Evolutionary conservation across 306 rosid genomes (phyloP), one percentile per base, ranked within the genome.

Genomic region (Abrus pulchellus): DNA sequence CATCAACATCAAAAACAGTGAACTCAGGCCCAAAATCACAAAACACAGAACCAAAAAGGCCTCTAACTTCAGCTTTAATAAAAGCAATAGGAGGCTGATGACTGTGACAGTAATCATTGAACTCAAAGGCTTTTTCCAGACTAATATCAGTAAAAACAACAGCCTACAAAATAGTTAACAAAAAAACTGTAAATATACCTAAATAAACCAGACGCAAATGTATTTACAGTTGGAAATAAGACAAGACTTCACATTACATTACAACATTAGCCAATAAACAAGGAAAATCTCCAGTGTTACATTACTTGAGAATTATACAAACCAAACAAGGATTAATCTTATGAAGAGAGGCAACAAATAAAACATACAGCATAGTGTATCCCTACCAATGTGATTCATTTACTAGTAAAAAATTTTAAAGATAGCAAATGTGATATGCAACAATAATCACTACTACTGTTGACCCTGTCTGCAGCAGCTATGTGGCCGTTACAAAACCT

Each of bases 11-110:
- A 40, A 83, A 68, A 83, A 94, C 97, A 77, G 97, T 93, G 86
- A 94, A 94, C 77, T 86, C 94, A 2, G 97, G 97, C 75, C 97
- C 99, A 75, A 94, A 94, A 88, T 94, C 99, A 84, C 97, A 94
- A 79, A 94, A 94, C 33, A 91, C 89, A 4, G 92, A 90, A 80
- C 99, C 99, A 84, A 94, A 94, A 77, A 94, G 93, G 74, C 99
- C 99, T 82, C 97, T 89, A n/a, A 91, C 97, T 90, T 94, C 99
- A 64, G 94, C 72, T 85, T 90, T 93, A 47, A 94, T 90, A 82
- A 94, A 94, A 71, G 99, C 80, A 71, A 94, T 88, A 33, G 99
- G 90, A 80, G 97, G 99, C 77, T 93, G 90, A 89, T 92, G 97
- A 79, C 76, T 88, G 80, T 89, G 99, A 52, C 97, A 90, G 85